Evolutionary conservation across 208 protist genomes (phyloP).

Genomic region (Porcisia hertigi): DNA sequence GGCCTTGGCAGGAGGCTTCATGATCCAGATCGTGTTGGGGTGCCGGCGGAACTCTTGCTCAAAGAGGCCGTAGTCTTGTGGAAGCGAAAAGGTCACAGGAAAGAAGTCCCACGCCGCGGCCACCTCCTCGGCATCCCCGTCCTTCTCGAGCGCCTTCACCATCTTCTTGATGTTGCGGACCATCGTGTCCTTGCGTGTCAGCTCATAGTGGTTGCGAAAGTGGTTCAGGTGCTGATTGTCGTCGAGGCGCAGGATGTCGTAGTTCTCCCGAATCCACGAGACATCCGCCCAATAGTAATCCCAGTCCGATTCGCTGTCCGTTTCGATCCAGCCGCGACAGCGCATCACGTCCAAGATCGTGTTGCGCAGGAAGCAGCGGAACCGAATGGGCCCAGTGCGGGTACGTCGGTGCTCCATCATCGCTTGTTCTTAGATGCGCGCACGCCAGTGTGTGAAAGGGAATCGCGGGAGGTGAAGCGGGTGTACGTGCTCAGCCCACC

Average conservation of each 20-base stretch:
- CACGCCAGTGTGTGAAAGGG: background rate
- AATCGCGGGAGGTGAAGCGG: background rate
- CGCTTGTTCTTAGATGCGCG: background rate
- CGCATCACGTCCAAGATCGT: slow-evolving; percentile 92
- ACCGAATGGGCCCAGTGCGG: slow-evolving; percentile 71
- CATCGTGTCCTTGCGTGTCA: slow-evolving; percentile 96
- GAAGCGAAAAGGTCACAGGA: slow-evolving; percentile 93
- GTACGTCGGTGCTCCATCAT: slow-evolving; percentile 32
- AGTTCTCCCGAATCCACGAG: slow-evolving; percentile 92
- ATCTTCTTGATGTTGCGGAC: slow-evolving; percentile 96
- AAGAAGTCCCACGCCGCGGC: slow-evolving; percentile 93
- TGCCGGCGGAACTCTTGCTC: slow-evolving; percentile 94
- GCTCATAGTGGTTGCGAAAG: slow-evolving; percentile 97
- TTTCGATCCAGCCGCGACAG: slow-evolving; percentile 92
- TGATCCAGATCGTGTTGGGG: slow-evolving; percentile 94
- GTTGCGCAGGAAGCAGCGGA: slow-evolving; percentile 88
- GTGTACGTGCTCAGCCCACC: background rate
- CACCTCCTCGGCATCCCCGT: slow-evolving; percentile 82
- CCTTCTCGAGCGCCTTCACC: slow-evolving; percentile 84
- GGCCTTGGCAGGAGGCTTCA: slow-evolving; percentile 96
- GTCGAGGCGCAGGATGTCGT: slow-evolving; percentile 88
- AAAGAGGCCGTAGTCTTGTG: slow-evolving; percentile 94
- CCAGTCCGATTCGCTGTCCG: slow-evolving; percentile 90
- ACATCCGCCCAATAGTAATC: slow-evolving; percentile 95
- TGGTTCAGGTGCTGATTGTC: slow-evolving; percentile 93